Evolutionary conservation across 2,329 filamentous ascomycete species (phyloP), one percentile per base, ranked within the genome.

Genomic region (Penicillium sp.): DNA sequence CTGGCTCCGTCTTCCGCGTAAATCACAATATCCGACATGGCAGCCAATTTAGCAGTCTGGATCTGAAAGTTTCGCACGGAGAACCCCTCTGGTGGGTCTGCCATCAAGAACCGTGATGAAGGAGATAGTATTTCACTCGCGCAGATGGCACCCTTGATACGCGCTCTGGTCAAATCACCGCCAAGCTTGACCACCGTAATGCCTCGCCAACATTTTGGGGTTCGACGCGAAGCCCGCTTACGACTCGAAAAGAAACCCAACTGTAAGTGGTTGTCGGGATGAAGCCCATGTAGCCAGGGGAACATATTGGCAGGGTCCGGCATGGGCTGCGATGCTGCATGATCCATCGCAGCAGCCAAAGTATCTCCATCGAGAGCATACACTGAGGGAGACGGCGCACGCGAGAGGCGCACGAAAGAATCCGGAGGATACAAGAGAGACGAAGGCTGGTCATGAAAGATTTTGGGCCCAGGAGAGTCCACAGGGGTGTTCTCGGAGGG

Each of bases 61-160:
- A 97, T 97, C 64, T 97, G 93, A 68, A 99, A 99, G 70, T 97
- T 97, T 39, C 94, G 85, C 36, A 97, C 92, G 4, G 91, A 96
- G 68, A 97, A 97, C 7, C 94, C 94, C 59, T 96, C 90, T 49
- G 78, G 83, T 1, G 94, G 94, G 66, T 99, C 94, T 33, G 87
- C 82, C 36, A 96, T 55, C 90, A 54, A 91, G 76, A 66, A 99
- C 96, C 18, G 85, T 80, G 37, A 82, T 74, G 13, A 73, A 10
- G 77, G 72, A 30, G 84, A 80, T 51, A 97, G 72, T 37, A 97
- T 80, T 71, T 97, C 94, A 1, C 89, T 84, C 0, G 91, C 88
- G 3, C 87, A 81, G 60, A 97, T 83, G 20, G 94, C 91, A 24
- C 93, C 93, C 70, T 96, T 97, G 54, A 99, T 78, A 51, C 90